phyloP scores from a whole-genome alignment of 2,329 filamentous ascomycete genomes.

The Hawksworthiomyces lignivorus region DNA sequence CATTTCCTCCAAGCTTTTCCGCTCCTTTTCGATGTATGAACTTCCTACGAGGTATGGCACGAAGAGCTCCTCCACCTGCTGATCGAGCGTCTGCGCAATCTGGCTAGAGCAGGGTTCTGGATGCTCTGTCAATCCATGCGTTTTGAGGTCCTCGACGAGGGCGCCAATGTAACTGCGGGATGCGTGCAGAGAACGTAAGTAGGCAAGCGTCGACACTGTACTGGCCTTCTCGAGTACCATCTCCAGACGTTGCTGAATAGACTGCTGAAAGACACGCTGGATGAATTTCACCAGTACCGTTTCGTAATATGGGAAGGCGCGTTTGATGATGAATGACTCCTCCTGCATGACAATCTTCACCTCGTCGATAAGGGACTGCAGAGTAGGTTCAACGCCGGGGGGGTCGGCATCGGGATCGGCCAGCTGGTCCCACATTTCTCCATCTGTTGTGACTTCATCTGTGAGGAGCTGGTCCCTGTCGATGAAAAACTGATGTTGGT shows the following conservation, averaged over 20 bases:
- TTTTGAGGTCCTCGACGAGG: slow-evolving; percentile 86
- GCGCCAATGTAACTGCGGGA: slow-evolving; percentile 82
- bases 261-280: slow-evolving; percentile 95
- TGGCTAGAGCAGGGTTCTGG: slow-evolving; percentile 85
- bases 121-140: slow-evolving; percentile 89
- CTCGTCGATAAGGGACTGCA: slow-evolving; percentile 89
- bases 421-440: slow-evolving; percentile 78
- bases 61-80: slow-evolving; percentile 71
- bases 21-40: slow-evolving; percentile 63
- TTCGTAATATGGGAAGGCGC: slow-evolving; percentile 93
- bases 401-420: slow-evolving; percentile 92
- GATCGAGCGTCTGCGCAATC: slow-evolving; percentile 67
- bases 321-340: slow-evolving; percentile 92
- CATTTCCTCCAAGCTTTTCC: slow-evolving; percentile 64
- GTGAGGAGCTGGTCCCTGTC: slow-evolving; percentile 86
- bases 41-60: slow-evolving; percentile 62
- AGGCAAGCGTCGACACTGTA: slow-evolving; percentile 84
- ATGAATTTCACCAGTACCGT: slow-evolving; percentile 89
- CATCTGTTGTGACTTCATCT: slow-evolving; percentile 71
- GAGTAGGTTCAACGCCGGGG: slow-evolving; percentile 80
- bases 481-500: slow-evolving; percentile 99
- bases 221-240: slow-evolving; percentile 94
- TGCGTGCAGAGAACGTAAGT: slow-evolving; percentile 82
- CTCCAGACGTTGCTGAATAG: slow-evolving; percentile 90
- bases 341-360: slow-evolving; percentile 94